Conservation (phyloP, 2,329 filamentous ascomycete genomes). For the Colletotrichum sp. region DNA sequence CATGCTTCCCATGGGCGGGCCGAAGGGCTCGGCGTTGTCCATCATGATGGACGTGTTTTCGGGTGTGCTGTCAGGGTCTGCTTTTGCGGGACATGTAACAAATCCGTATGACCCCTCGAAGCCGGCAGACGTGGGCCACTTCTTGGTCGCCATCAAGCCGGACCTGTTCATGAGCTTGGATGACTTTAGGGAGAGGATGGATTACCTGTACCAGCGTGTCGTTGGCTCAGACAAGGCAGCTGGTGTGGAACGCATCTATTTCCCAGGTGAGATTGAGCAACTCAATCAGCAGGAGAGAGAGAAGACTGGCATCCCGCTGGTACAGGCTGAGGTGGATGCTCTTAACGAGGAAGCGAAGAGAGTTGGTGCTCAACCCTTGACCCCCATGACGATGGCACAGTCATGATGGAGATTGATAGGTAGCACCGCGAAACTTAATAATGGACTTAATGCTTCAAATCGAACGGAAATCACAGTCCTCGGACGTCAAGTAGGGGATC, state of each 20-base stretch:
- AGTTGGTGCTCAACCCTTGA: conserved; percentile 39
- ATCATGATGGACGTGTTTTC: conserved; percentile 94
- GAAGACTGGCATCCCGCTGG: conserved; percentile 63
- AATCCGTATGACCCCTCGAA: conserved; percentile 76
- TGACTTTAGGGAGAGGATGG: conserved; percentile 70
- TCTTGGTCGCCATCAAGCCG: conserved; percentile 74
- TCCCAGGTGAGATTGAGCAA: conserved; percentile 68
- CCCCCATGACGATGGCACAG: neutral
- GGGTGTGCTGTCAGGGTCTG: conserved; percentile 76
- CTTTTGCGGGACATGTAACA: conserved; percentile 79
- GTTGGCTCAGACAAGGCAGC: conserved; percentile 58
- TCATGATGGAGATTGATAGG: neutral
- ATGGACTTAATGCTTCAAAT: neutral
- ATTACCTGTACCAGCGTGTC: conserved; percentile 58
- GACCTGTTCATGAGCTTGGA: conserved; percentile 75
- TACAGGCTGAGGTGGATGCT: conserved; percentile 59
- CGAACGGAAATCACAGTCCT: neutral
- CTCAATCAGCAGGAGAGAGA: conserved; percentile 54
- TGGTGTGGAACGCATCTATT: conserved; percentile 64
- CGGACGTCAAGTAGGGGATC: neutral
- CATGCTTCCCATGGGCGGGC: conserved; percentile 86
- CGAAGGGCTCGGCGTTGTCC: conserved; percentile 77
- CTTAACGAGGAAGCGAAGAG: conserved; percentile 58
- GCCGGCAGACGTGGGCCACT: conserved; percentile 76
- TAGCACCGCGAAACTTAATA: fast-evolving